These are phyloP conservation scores for Dothiorella sarmentorum DNA, from an alignment of 2,329 filamentous ascomycete species.

Conservation along the genomic window DNA sequence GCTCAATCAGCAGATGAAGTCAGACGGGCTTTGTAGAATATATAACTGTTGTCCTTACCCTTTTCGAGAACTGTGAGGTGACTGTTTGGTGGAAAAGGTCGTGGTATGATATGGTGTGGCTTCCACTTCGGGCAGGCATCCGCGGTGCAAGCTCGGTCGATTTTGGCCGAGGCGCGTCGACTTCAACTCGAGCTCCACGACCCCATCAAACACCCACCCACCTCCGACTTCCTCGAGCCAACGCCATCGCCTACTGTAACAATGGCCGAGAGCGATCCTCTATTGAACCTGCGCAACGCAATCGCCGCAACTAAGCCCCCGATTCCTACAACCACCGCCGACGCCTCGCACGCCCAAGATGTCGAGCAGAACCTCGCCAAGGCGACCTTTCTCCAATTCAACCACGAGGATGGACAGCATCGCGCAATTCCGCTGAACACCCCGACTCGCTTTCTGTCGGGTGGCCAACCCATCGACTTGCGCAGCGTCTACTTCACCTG, in stretches of 20 bases:
- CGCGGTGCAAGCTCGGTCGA: constrained; percentile 13
- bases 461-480: constrained; percentile 69
- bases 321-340: constrained; percentile 68
- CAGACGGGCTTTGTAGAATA: too few relatives aligned
- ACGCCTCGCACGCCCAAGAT: constrained; percentile 60
- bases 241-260: constrained; percentile 16
- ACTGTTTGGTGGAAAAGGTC: too few relatives aligned
- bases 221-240: neutral
- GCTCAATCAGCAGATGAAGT: too few relatives aligned
- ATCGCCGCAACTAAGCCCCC: constrained; percentile 70
- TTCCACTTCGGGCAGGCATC: neutral
- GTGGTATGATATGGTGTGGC: too few relatives aligned
- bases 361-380: constrained; percentile 59
- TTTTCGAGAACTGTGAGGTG: too few relatives aligned
- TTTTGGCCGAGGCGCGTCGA: neutral
- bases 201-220: neutral
- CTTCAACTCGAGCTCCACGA: constrained; percentile 7
- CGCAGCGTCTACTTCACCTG: constrained; percentile 96
- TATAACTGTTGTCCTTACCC: too few relatives aligned
- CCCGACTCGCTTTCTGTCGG: constrained; percentile 80
- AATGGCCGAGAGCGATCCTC: constrained; percentile 68
- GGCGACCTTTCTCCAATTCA: constrained; percentile 61
- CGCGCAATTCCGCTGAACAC: constrained; percentile 66
- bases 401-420: constrained; percentile 49
- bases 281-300: constrained; percentile 77